Conservation (phyloP, 257 asterid genomes). For the Cinchona pubescens region DNA sequence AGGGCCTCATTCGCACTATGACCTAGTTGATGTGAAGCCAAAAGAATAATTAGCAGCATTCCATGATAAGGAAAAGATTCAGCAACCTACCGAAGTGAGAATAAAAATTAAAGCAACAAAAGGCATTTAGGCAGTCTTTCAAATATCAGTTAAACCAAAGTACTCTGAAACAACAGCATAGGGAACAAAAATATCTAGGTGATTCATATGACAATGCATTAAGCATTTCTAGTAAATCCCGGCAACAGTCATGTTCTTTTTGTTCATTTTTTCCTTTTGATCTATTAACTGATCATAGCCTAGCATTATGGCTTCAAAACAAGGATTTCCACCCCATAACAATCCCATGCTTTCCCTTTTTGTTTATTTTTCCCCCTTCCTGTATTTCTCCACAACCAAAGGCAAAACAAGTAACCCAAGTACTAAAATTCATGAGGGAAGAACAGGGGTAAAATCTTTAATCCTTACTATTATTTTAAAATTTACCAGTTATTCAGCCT, state of each 20-base stretch:
- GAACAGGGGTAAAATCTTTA: background rate
- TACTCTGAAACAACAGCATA: background rate
- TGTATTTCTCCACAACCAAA: background rate
- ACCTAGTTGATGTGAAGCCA: constrained; percentile 46
- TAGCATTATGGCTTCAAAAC: background rate
- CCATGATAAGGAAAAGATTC: background rate
- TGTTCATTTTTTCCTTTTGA: background rate
- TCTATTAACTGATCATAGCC: background rate
- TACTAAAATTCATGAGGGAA: background rate
- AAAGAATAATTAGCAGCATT: background rate
- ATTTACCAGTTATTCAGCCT: background rate
- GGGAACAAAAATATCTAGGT: too few species aligned
- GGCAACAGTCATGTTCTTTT: background rate
- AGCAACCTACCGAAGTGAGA: background rate
- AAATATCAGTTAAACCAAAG: background rate
- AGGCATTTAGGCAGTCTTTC: background rate
- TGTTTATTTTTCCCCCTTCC: background rate
- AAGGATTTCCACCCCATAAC: background rate
- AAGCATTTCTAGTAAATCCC: background rate
- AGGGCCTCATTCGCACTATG: constrained; percentile 85
- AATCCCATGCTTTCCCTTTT: background rate
- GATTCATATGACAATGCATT: background rate
- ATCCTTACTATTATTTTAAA: background rate
- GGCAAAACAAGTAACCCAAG: background rate
- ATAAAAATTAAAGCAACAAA: background rate